These are phyloP conservation scores for Fusarium palustre DNA, from an alignment of 2,329 filamentous ascomycete genomes.

Conservation along the genomic window DNA sequence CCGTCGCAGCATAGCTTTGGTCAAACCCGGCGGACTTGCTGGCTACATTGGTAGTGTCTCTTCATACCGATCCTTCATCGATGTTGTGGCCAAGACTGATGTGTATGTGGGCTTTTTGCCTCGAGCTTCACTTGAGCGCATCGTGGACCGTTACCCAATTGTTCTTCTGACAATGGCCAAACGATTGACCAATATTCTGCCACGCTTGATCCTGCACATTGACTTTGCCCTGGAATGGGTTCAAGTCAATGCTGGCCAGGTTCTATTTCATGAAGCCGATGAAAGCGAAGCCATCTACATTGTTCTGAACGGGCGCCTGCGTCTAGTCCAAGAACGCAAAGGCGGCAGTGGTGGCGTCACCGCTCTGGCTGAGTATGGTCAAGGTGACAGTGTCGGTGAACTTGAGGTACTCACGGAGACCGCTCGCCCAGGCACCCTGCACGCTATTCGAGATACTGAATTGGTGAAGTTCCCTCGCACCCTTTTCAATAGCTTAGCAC, in stretches of 20 bases:
- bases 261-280: slow-evolving; percentile 92
- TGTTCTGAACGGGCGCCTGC: slow-evolving; percentile 90
- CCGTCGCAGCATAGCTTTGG: slow-evolving; percentile 82
- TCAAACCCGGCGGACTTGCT: slow-evolving; percentile 93
- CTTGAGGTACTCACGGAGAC: slow-evolving; percentile 97
- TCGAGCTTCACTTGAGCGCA: slow-evolving; percentile 84
- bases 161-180: slow-evolving; percentile 97
- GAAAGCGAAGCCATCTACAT: slow-evolving; percentile 99
- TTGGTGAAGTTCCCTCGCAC: slow-evolving; percentile 95
- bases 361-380: slow-evolving; percentile 91
- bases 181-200: slow-evolving; percentile 87
- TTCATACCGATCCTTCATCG: slow-evolving; percentile 94
- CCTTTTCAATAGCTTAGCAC: slow-evolving; percentile 95
- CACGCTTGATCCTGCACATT: slow-evolving; percentile 91
- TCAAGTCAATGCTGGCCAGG: slow-evolving; percentile 93
- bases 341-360: slow-evolving; percentile 86
- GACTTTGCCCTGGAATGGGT: slow-evolving; percentile 99
- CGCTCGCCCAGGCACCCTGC: slow-evolving; percentile 86
- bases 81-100: slow-evolving; percentile 97
- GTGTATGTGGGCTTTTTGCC: slow-evolving; percentile 97
- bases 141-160: slow-evolving; percentile 92
- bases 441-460: slow-evolving; percentile 96
- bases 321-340: slow-evolving; percentile 83
- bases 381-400: slow-evolving; percentile 97
- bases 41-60: slow-evolving; percentile 96